Base-by-base conservation (phyloP, 2,329 filamentous ascomycete species). In the Aspergillus sp. region DNA sequence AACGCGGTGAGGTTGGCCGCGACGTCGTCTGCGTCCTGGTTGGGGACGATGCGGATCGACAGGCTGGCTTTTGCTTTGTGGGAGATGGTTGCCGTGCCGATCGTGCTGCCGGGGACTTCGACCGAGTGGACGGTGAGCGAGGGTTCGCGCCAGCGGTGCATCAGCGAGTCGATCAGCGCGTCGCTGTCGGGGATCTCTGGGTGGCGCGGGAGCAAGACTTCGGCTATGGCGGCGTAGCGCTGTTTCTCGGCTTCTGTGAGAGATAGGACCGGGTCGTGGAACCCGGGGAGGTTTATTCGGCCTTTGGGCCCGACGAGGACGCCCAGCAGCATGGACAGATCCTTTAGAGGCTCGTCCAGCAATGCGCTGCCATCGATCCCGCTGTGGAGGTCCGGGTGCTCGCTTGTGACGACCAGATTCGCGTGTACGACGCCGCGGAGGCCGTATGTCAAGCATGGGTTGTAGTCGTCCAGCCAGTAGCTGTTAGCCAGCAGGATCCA, bases 391-490 rank as follows among this genome's bases (percentile, higher is more conserved):
- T 98, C 91, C 0, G 88, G 86, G 41, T 84, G 78, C 32, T 78
- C 76, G 36, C 86, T 93, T 43, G 93, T 81, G 15, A 98, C 78
- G 40, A 86, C 82, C 4, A 96, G 73, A 0, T 86, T 94, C 4
- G 88, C 89, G 55, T 96, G 89, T 14, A 98, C 80, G 15, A 98
- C 89, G 15, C 91, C 91, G 30, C 91, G 78, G 5, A 96, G 71
- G 1, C 91, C 91, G 41, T 98, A 98, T 0, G 91, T 98, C 36
- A 98, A 65, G 55, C 91, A 98, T 0, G 91, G 91, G 2, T 93
- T 86, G 44, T 93, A 82, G 52, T 98, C 89, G 52, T 96, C 86
- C 1, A 98, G 71, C 91, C 91, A 98, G 66, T 98, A 98, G 60
- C 88, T 95, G 66, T 98, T 98, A 14, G 91, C 89, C 24, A 98